These are phyloP conservation scores for Shiraia sp. DNA, from an alignment of 2,329 filamentous ascomycete genomes.

Conservation along the genomic window DNA sequence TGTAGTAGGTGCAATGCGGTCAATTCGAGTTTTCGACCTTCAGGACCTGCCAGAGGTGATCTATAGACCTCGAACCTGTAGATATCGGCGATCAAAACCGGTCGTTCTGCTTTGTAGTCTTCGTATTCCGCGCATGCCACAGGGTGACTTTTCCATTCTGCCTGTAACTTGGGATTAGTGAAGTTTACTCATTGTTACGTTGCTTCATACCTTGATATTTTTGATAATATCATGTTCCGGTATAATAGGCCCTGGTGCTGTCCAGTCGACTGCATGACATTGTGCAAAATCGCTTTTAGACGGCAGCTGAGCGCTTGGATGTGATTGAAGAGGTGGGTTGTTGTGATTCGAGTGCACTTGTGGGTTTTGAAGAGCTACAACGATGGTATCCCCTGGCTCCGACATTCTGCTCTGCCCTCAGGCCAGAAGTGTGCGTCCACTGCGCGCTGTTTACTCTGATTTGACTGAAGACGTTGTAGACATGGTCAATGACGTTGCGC, in stretches of 20 bases:
- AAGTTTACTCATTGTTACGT: too few species aligned
- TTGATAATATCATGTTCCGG: constrained; percentile 11
- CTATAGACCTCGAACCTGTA: constrained; percentile 32
- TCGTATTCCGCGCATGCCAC: constrained; percentile 1
- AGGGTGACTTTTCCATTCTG: constrained; percentile 6
- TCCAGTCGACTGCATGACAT: constrained; percentile 16
- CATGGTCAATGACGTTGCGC: too few species aligned
- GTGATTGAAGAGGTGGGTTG: too few species aligned
- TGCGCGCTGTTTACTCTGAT: too few species aligned
- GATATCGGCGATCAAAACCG: constrained; percentile 19
- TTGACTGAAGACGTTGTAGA: too few species aligned
- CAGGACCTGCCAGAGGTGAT: constrained; percentile 3
- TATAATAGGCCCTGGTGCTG: constrained; percentile 3
- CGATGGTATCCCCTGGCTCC: too few species aligned
- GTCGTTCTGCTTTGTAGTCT: constrained; percentile 1
- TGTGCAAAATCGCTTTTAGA: constrained; percentile 10
- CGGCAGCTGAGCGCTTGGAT: neutral
- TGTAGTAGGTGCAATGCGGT: constrained; percentile 21
- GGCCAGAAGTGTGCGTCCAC: too few species aligned
- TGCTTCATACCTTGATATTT: constrained; percentile 11
- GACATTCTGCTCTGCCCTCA: too few species aligned
- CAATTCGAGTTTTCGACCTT: constrained; percentile 3
- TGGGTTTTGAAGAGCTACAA: too few species aligned
- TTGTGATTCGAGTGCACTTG: too few species aligned
- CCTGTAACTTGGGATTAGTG: constrained; percentile 1